Evolutionary conservation across 1,139 yeast genomes (phyloP).

Genomic region (Pichia sp.): DNA sequence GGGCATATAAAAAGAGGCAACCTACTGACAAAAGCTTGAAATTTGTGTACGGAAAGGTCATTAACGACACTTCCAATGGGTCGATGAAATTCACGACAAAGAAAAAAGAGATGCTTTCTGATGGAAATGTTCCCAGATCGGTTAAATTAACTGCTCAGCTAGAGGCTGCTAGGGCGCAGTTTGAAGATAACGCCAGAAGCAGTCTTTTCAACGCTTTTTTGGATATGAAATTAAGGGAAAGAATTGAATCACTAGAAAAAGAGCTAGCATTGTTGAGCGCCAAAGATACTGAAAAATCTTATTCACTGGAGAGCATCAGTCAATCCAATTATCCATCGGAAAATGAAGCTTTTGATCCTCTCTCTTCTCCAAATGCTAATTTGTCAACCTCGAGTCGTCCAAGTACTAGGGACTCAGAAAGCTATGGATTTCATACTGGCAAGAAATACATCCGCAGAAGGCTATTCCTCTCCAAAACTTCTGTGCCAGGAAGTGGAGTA

Average conservation of each 20-base stretch:
- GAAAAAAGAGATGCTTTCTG: slow-evolving; percentile 1
- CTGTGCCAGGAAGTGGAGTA: slow-evolving; percentile 17
- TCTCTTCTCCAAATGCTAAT: neutral
- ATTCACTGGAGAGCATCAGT: neutral
- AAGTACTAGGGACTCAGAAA: slow-evolving; percentile 4
- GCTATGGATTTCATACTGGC: neutral
- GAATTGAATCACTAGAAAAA: slow-evolving; percentile 12
- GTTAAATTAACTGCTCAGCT: slow-evolving; percentile 1
- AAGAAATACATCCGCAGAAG: slow-evolving; percentile 15
- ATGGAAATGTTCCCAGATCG: neutral
- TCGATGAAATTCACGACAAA: slow-evolving; percentile 4
- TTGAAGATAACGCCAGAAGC: slow-evolving; percentile 14
- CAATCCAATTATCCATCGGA: neutral
- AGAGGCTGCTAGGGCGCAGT: slow-evolving; percentile 1
- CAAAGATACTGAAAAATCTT: neutral
- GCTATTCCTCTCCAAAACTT: slow-evolving; percentile 12
- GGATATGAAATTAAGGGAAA: slow-evolving; percentile 17
- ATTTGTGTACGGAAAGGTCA: slow-evolving; percentile 13
- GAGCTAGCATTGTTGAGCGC: slow-evolving; percentile 2
- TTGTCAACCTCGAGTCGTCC: slow-evolving; percentile 4
- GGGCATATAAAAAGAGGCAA: slow-evolving; percentile 10
- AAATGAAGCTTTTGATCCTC: neutral
- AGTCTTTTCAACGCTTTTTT: slow-evolving; percentile 14
- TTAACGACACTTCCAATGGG: slow-evolving; percentile 7
- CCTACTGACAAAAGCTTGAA: slow-evolving; percentile 10